Conservation (phyloP, 441 rosid genomes). For the Erodium trifolium region DNA sequence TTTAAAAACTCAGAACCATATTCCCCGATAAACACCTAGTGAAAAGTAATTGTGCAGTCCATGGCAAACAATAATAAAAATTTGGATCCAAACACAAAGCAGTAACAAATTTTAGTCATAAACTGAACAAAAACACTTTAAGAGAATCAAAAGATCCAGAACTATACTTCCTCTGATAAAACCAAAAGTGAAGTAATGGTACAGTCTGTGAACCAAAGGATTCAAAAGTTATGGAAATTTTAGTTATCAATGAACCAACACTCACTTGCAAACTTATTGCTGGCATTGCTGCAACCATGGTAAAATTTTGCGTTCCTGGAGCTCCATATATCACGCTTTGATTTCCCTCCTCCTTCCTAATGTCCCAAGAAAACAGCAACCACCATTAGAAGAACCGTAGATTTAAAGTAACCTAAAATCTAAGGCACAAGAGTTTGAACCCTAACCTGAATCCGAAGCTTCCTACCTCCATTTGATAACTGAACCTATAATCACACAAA, state of each 20-base stretch:
- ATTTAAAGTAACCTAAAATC: background rate
- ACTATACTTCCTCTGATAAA: too few species aligned
- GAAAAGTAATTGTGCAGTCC: background rate
- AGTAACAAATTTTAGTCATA: too few species aligned
- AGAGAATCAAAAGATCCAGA: too few species aligned
- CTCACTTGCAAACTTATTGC: slow-evolving; percentile 44
- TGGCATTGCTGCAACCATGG: slow-evolving; percentile 70
- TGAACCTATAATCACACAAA: background rate
- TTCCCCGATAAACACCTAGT: background rate
- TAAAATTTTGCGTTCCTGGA: slow-evolving; percentile 50
- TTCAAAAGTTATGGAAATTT: background rate
- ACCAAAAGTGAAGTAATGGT: background rate
- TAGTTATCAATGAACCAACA: background rate
- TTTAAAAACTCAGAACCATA: background rate
- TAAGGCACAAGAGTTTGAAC: background rate
- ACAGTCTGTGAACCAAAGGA: background rate
- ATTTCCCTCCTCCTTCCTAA: slow-evolving; percentile 38
- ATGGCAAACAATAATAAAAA: background rate
- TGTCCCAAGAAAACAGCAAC: slow-evolving; percentile 13
- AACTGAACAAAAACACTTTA: too few species aligned
- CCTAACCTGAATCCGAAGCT: slow-evolving; percentile 12
- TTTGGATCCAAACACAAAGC: too few species aligned
- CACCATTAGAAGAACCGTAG: background rate
- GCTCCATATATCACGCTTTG: slow-evolving; percentile 53
- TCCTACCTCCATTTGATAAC: background rate